These are phyloP conservation scores for Pseudocercospora eumusae DNA, from an alignment of 2,329 filamentous ascomycete genomes.

Conservation along the genomic window DNA sequence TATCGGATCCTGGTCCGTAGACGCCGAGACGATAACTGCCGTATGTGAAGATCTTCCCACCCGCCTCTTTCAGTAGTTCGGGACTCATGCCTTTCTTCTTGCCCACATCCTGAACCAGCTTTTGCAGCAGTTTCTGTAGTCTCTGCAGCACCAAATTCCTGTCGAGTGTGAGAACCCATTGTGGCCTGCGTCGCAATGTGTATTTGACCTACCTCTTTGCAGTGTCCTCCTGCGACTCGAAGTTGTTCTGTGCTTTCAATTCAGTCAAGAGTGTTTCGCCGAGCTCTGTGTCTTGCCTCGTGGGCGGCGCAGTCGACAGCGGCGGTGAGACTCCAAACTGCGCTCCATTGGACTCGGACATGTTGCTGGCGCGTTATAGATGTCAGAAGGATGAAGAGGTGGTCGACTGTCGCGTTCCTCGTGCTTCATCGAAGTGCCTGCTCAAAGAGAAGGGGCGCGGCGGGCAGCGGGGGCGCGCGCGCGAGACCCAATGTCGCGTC, in stretches of 20 bases:
- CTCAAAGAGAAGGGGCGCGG: background rate
- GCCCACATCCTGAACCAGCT: constrained; percentile 83
- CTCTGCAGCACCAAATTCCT: constrained; percentile 73
- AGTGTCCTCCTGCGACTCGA: constrained; percentile 80
- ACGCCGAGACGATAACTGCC: constrained; percentile 94
- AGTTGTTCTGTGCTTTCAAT: constrained; percentile 85
- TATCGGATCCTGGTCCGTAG: constrained; percentile 93
- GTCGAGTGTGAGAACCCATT: constrained; percentile 23
- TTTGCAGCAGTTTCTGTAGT: constrained; percentile 76
- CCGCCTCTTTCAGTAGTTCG: constrained; percentile 76
- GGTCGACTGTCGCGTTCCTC: constrained; percentile 11
- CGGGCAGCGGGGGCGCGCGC: background rate
- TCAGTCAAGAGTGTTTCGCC: constrained; percentile 81
- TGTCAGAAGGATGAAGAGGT: constrained; percentile 9
- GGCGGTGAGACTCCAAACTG: constrained; percentile 47
- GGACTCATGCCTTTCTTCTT: constrained; percentile 71
- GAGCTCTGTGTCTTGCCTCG: constrained; percentile 70
- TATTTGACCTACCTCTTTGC: constrained; percentile 67
- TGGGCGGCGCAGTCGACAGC: constrained; percentile 76
- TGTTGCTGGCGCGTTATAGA: constrained; percentile 10
- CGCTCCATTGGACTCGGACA: constrained; percentile 25
- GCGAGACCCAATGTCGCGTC: background rate
- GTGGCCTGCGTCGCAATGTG: background rate
- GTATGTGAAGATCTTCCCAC: constrained; percentile 92
- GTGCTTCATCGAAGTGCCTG: constrained; percentile 16